A percentile compares a stretch with the other conserved stretches of the same genome.
phyloP scores from a whole-genome alignment of 176 grass and related monocot species.

The Secale cereale region DNA sequence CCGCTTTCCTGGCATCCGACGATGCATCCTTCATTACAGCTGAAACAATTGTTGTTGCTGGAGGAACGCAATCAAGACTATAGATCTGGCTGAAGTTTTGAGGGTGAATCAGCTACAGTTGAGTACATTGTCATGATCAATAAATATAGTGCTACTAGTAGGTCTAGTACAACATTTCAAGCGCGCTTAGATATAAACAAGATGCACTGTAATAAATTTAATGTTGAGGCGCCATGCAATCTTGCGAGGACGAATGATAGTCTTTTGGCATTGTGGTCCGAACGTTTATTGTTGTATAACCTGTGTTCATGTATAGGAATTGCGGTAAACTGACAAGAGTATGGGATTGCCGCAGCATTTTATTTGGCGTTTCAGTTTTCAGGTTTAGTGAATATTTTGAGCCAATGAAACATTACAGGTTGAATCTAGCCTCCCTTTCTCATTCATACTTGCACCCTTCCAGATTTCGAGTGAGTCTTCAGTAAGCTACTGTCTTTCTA shows the following conservation, averaged over 20 bases:
- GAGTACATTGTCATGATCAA: not conserved
- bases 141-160: not conserved
- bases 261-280: not conserved
- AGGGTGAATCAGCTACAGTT: not conserved
- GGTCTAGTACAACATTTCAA: not conserved
- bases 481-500: not conserved
- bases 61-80: conserved; percentile 69
- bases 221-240: not conserved
- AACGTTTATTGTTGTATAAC: too few relatives aligned
- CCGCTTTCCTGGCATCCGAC: conserved; percentile 76
- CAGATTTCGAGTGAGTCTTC: not conserved
- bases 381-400: not conserved
- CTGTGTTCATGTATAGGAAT: not conserved
- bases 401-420: not conserved
- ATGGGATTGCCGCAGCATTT: not conserved
- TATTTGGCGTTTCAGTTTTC: not conserved
- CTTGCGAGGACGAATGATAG: not conserved
- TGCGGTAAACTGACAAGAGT: not conserved
- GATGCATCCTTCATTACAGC: conserved; percentile 84
- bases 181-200: not conserved
- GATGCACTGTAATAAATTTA: conserved; percentile 14
- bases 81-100: conserved; percentile 15
- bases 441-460: too few relatives aligned
- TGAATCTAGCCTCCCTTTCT: too few relatives aligned
- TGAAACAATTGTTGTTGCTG: conserved; percentile 90